phyloP scores from a whole-genome alignment of 768 basidiomycete genomes.

The Zangia roseola region DNA sequence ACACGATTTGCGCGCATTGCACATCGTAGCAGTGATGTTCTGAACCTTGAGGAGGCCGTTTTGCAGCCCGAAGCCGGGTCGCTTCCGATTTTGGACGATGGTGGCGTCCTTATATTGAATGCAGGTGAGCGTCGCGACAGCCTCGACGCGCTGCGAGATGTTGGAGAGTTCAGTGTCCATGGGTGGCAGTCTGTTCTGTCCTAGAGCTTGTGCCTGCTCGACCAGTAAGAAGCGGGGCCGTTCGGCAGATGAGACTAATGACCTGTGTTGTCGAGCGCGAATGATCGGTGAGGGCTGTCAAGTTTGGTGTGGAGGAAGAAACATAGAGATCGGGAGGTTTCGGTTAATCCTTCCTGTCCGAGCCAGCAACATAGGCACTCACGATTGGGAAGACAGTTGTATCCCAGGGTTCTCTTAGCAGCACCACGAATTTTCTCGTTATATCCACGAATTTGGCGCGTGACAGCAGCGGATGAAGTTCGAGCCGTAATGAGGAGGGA shows the following conservation, averaged over 20 bases:
- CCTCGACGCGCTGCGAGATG: not conserved
- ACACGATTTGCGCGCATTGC: constrained; percentile 6
- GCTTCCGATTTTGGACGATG: not conserved
- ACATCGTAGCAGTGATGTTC: constrained; percentile 8
- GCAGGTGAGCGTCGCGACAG: not conserved
- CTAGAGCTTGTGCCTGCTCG: constrained; percentile 1
- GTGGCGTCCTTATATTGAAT: not conserved
- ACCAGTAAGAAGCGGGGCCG: constrained; percentile 1
- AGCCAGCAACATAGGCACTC: not conserved
- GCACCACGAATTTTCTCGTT: not conserved
- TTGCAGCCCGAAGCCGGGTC: constrained; percentile 13
- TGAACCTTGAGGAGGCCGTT: constrained; percentile 4
- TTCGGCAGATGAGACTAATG: not conserved
- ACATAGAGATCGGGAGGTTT: not conserved
- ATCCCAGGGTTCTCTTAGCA: constrained; percentile 21
- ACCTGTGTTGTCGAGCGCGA: not conserved
- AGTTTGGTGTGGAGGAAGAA: not conserved
- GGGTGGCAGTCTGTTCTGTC: not conserved
- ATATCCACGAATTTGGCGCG: not conserved
- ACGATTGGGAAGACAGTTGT: constrained; percentile 16
- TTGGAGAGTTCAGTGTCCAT: not conserved
- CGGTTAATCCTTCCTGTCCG: not conserved
- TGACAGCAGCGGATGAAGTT: not conserved
- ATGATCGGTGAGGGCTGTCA: not conserved
- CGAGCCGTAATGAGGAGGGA: not conserved